Conservation (phyloP, 2,329 filamentous ascomycete genomes). For the Verticillium alfalfae region DNA sequence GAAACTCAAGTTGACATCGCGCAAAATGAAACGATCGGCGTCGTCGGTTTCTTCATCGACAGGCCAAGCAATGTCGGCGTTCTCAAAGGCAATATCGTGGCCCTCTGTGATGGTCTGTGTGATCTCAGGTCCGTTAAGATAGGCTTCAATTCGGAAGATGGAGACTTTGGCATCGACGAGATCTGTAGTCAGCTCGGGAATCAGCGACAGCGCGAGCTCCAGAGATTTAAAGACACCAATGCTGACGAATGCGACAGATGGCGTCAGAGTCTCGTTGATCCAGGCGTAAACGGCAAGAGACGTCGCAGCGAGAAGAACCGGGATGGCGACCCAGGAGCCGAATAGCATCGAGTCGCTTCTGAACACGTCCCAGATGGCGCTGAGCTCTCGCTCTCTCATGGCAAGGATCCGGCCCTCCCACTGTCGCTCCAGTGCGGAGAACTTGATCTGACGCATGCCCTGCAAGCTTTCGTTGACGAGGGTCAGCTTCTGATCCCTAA, state of each 20-base stretch:
- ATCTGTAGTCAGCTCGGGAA: constrained; percentile 69
- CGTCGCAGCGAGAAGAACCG: constrained; percentile 66
- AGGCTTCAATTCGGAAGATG: constrained; percentile 64
- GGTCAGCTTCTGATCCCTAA: constrained; percentile 68
- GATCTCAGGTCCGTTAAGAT: constrained; percentile 63
- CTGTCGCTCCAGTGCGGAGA: constrained; percentile 67
- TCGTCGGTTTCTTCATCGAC: constrained; percentile 54
- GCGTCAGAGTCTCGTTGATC: constrained; percentile 55
- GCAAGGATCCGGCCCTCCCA: constrained; percentile 66
- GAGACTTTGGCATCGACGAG: constrained; percentile 70
- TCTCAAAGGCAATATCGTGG: constrained; percentile 57
- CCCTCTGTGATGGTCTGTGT: constrained; percentile 46
- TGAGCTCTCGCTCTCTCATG: constrained; percentile 61
- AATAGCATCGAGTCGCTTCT: constrained; percentile 57
- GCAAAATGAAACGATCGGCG: constrained; percentile 58
- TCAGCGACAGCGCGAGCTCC: constrained; percentile 62
- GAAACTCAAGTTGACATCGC: constrained; percentile 60
- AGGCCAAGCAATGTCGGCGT: constrained; percentile 70
- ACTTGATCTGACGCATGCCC: constrained; percentile 81
- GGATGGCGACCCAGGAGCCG: constrained; percentile 67
- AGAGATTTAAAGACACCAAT: constrained; percentile 70
- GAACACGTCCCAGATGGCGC: constrained; percentile 62
- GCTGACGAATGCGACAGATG: constrained; percentile 74
- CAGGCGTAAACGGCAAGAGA: constrained; percentile 65
- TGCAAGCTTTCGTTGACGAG: constrained; percentile 72